A percentile compares a stretch with the other conserved stretches of the same genome.
Evolutionary conservation across 192 early-diverging fungal species (phyloP).

Genomic region (Coemansia erecta): DNA sequence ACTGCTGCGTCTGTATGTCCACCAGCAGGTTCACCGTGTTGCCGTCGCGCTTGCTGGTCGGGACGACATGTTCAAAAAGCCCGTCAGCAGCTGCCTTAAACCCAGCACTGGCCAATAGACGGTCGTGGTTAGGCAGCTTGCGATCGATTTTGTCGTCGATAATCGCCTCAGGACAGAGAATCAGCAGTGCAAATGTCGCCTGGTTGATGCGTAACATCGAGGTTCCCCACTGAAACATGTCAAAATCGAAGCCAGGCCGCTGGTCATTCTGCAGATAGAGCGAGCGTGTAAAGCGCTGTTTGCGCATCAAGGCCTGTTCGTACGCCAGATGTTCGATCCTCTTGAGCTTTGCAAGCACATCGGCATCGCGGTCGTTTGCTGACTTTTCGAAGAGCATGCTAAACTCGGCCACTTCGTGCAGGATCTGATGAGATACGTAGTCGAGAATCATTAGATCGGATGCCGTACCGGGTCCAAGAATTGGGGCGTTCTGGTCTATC

Average conservation of each 20-base stretch:
- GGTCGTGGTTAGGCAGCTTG: constrained; percentile 32
- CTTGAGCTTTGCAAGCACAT: neutral
- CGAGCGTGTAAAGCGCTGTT: constrained; percentile 31
- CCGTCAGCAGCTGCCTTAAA: constrained; percentile 14
- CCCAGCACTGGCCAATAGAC: constrained; percentile 29
- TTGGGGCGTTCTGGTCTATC: neutral
- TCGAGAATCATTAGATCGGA: constrained; percentile 43
- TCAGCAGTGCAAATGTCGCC: constrained; percentile 38
- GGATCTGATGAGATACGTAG: constrained; percentile 33
- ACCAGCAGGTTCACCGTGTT: constrained; percentile 30
- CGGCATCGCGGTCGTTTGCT: neutral
- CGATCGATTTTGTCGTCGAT: constrained; percentile 13
- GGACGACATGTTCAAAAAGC: constrained; percentile 37
- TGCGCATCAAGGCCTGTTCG: constrained; percentile 35
- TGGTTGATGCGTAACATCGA: constrained; percentile 33
- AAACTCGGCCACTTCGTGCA: constrained; percentile 16
- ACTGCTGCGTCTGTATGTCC: constrained; percentile 47
- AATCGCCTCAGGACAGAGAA: constrained; percentile 27
- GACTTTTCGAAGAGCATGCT: neutral
- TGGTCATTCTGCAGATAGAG: constrained; percentile 23
- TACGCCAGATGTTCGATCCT: constrained; percentile 33
- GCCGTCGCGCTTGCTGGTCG: constrained; percentile 16
- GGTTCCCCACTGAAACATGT: constrained; percentile 31
- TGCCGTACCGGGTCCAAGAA: constrained; percentile 9
- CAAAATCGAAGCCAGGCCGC: constrained; percentile 18